These are phyloP conservation scores for Umbelopsis ramanniana DNA, from an alignment of 192 early-diverging fungal species.

Conservation along the genomic window DNA sequence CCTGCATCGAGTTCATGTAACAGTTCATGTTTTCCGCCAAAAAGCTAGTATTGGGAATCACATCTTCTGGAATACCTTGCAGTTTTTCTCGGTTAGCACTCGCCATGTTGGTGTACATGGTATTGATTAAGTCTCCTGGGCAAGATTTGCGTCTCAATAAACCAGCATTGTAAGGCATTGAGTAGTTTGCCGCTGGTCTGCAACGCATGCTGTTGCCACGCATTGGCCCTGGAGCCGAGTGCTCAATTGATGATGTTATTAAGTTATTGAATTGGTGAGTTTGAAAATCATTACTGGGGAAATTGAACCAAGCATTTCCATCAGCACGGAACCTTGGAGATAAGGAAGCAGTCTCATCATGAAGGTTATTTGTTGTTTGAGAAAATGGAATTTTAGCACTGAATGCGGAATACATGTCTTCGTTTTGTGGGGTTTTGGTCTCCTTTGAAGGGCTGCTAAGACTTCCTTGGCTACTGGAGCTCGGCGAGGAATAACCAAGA, in stretches of 20 bases:
- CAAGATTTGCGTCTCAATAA: slow-evolving; percentile 17
- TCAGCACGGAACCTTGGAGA: background rate
- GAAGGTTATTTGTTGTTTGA: background rate
- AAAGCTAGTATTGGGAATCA: background rate
- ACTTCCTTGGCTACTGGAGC: slow-evolving; percentile 9
- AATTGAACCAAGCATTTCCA: background rate
- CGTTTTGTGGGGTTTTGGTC: background rate
- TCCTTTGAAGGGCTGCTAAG: background rate
- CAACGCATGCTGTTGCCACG: background rate
- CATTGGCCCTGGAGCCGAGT: background rate
- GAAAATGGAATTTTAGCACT: background rate
- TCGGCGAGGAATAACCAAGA: slow-evolving; percentile 5
- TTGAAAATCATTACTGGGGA: background rate
- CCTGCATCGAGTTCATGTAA: slow-evolving; percentile 18
- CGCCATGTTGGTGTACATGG: background rate
- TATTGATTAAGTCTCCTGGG: slow-evolving; percentile 2
- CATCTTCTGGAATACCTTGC: background rate
- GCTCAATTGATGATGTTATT: background rate
- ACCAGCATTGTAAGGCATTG: background rate
- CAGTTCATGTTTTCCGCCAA: background rate
- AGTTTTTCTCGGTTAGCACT: background rate
- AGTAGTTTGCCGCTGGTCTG: background rate
- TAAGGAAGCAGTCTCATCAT: background rate
- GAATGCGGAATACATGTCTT: slow-evolving; percentile 1
- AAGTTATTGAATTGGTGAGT: background rate